Percentiles rank a stretch among this genome's conserved stretches.
Evolutionary conservation across 1,139 yeast species (phyloP).

Genomic region (Scheffersomyces segobiensis): DNA sequence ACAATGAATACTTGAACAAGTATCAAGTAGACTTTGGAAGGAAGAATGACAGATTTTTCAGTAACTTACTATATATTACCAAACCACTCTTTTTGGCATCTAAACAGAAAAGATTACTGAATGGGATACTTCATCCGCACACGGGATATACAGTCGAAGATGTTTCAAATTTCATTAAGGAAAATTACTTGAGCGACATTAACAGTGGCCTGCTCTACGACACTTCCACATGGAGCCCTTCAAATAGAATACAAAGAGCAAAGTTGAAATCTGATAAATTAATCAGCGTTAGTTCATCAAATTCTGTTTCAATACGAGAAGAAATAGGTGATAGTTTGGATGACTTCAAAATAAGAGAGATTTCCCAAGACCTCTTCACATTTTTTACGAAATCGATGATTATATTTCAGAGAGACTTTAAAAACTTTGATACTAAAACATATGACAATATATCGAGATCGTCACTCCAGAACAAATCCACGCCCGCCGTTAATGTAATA

Average conservation of each 20-base stretch:
- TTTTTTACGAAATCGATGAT: constrained; percentile 28
- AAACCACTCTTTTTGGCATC: constrained; percentile 27
- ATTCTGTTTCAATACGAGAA: constrained; percentile 1
- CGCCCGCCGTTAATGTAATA: not conserved
- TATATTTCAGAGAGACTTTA: constrained; percentile 24
- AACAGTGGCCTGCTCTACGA: not conserved
- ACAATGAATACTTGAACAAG: constrained; percentile 9
- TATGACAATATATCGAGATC: not conserved
- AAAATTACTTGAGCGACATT: constrained; percentile 18
- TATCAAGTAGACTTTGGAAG: constrained; percentile 17
- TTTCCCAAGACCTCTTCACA: constrained; percentile 28
- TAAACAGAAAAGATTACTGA: constrained; percentile 17
- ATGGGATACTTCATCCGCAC: constrained; percentile 22
- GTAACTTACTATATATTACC: constrained; percentile 19
- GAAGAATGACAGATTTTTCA: constrained; percentile 24
- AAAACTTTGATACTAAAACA: not conserved
- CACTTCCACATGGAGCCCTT: not conserved
- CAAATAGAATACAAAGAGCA: not conserved
- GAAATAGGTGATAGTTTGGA: constrained; percentile 20
- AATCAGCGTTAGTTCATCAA: constrained; percentile 7
- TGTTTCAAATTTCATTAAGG: constrained; percentile 26
- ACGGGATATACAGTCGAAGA: constrained; percentile 34
- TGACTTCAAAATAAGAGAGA: constrained; percentile 32
- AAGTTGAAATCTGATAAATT: constrained; percentile 8
- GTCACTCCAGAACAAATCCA: not conserved